A percentile compares a stretch with the other conserved stretches of the same genome.
Evolutionary conservation across 2,329 filamentous ascomycete species (phyloP).

Genomic region (Penicillium oxalicum): DNA sequence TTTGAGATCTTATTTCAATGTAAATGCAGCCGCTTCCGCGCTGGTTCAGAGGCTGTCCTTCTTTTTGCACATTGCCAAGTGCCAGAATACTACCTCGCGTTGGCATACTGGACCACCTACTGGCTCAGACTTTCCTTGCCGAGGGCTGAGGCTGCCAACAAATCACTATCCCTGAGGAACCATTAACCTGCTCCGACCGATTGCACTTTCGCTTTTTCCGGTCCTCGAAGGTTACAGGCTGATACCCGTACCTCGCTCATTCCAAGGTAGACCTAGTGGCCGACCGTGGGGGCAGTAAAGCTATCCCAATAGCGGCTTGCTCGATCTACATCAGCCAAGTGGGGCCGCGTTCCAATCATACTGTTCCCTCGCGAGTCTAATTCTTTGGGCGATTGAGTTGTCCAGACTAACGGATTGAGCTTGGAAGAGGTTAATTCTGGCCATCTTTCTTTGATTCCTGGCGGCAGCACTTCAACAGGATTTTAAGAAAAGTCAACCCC

Average conservation of each 20-base stretch:
- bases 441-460: neutral
- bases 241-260: conserved; percentile 2
- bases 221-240: conserved; percentile 4
- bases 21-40: conserved; percentile 6
- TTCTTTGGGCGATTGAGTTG: neutral
- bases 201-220: conserved; percentile 4
- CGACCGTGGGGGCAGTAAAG: conserved; percentile 9
- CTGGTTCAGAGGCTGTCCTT: neutral
- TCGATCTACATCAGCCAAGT: conserved; percentile 1
- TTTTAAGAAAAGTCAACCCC: no score
- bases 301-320: conserved; percentile 5
- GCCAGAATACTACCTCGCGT: conserved; percentile 11
- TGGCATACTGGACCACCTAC: neutral
- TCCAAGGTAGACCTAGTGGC: conserved; percentile 1
- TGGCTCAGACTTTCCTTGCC: conserved; percentile 8
- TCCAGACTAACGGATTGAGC: neutral
- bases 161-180: neutral
- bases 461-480: neutral
- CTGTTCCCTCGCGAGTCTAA: conserved; percentile 2
- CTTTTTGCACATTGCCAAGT: neutral
- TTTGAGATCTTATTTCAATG: neutral
- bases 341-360: neutral
- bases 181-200: neutral
- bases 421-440: neutral
- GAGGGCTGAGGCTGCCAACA: neutral